Evolutionary conservation across 2,329 filamentous ascomycete species (phyloP).

Genomic region (Fusarium sp.): DNA sequence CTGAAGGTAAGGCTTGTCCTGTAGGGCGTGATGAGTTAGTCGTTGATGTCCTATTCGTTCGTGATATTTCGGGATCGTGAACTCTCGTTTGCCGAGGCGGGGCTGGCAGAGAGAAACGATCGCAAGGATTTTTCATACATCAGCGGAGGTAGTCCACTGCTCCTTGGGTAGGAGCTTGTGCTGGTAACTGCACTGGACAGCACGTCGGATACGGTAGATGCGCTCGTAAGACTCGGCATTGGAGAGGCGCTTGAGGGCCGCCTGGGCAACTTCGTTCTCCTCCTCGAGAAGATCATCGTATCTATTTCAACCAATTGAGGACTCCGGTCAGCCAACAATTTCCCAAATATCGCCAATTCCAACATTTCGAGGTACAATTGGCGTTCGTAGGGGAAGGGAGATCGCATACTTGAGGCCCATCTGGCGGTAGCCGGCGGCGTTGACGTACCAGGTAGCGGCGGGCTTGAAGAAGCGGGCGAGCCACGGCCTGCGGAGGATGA

Average conservation of each 20-base stretch:
- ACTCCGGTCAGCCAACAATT: constrained; percentile 41
- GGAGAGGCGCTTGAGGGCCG: constrained; percentile 89
- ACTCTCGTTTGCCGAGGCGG: constrained; percentile 38
- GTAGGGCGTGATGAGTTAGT: constrained; percentile 35
- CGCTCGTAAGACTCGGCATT: constrained; percentile 95
- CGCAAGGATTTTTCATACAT: constrained; percentile 53
- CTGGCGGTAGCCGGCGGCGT: constrained; percentile 92
- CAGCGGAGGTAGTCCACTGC: constrained; percentile 70
- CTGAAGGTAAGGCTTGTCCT: constrained; percentile 68
- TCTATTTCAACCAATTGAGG: constrained; percentile 61
- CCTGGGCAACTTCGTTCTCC: constrained; percentile 87
- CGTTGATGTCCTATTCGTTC: background rate
- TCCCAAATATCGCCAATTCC: background rate
- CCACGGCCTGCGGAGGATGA: constrained; percentile 87
- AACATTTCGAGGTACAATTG: constrained; percentile 38
- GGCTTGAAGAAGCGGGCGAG: constrained; percentile 81
- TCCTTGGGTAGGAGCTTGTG: constrained; percentile 74
- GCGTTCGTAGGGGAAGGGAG: constrained; percentile 8
- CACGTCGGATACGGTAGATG: constrained; percentile 95
- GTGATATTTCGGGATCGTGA: constrained; percentile 32
- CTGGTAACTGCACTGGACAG: constrained; percentile 79
- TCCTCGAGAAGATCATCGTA: constrained; percentile 95
- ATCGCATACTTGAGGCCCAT: constrained; percentile 83
- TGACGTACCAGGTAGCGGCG: constrained; percentile 87
- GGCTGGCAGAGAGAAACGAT: constrained; percentile 5